Percentiles rank a stretch among this genome's conserved stretches.
phyloP scores from a whole-genome alignment of 2,329 filamentous ascomycete species.

The Aspergillus hortae region DNA sequence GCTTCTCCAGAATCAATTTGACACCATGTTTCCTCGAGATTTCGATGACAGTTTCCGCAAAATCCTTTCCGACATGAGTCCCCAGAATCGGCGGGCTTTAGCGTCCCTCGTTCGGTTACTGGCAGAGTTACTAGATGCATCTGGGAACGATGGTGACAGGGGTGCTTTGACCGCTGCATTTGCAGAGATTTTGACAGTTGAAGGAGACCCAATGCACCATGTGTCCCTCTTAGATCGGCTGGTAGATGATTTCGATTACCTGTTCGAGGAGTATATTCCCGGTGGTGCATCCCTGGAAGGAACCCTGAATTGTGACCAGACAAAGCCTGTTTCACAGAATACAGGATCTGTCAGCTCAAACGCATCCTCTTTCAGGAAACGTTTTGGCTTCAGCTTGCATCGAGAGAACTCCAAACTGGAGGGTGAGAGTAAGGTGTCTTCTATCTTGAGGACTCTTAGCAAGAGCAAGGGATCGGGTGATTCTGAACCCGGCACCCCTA shows the following conservation, averaged over 20 bases:
- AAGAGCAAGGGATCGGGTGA: slow-evolving; percentile 66
- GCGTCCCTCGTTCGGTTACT: slow-evolving; percentile 80
- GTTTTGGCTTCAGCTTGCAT: slow-evolving; percentile 76
- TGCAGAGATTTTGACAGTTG: slow-evolving; percentile 76
- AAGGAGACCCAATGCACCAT: slow-evolving; percentile 74
- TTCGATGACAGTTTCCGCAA: slow-evolving; percentile 57
- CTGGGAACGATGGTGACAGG: slow-evolving; percentile 84
- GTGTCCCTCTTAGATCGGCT: slow-evolving; percentile 85
- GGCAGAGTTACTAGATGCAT: slow-evolving; percentile 82
- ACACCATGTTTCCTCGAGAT: slow-evolving; percentile 40
- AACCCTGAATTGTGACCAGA: slow-evolving; percentile 51
- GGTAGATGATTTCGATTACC: slow-evolving; percentile 81
- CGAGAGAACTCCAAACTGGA: slow-evolving; percentile 75
- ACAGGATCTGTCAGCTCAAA: slow-evolving; percentile 79
- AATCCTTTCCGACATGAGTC: slow-evolving; percentile 51
- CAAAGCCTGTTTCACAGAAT: slow-evolving; percentile 58
- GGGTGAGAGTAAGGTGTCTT: slow-evolving; percentile 65
- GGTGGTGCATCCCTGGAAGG: slow-evolving; percentile 44
- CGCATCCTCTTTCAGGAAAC: slow-evolving; percentile 76
- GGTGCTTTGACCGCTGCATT: slow-evolving; percentile 86
- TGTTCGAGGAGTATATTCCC: slow-evolving; percentile 68
- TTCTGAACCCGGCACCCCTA: slow-evolving; percentile 66
- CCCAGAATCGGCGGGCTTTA: slow-evolving; percentile 69
- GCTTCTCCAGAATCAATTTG: slow-evolving; percentile 60
- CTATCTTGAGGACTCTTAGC: slow-evolving; percentile 83